Base-by-base conservation (phyloP, 2,329 filamentous ascomycete species). In the Fusarium sp. region DNA sequence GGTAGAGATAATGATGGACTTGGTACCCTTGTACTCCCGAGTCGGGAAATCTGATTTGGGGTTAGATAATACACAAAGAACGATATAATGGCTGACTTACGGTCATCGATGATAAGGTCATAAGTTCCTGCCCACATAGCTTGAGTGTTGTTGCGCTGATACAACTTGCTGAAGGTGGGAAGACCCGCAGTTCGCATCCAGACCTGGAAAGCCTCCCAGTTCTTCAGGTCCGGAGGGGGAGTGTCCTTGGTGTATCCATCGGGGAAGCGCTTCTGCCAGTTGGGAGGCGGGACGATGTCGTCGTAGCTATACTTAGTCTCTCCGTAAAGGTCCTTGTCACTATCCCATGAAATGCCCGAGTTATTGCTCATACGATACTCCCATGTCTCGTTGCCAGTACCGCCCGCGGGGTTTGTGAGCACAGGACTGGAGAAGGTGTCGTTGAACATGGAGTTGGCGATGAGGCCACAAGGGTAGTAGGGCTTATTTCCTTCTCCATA, bases 181-280 rank as follows among this genome's bases (percentile, higher is more conserved):
- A 98, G 83, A 62, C 95, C 96, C 25, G 96, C 96, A 3, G 97
- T 97, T 74, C 96, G 90, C 96, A 99, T 99, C 96, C 96, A 99
- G 24, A 98, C 94, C 82, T 98, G 94, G 80, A 99, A 97, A 45
- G 90, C 89, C 79, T 97, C 92, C 82, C 94, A 91, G 1, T 89
- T 82, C 68, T 91, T 86, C 20, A 98, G 80, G 74, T 96, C 82
- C 0, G 94, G 94, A 24, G 93, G 90, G 3, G 87, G 88, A 54
- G 86, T 85, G 1, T 87, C 82, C 0, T 84, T 79, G 5, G 87
- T 90, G 77, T 97, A 97, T 66, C 87, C 88, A 40, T 91, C 78
- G 9, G 90, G 91, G 72, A 91, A 97, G 62, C 88, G 87, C 15
- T 85, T 76, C 20, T 82, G 78, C 96, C 96, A 99, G 80, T 98